Evolutionary conservation across 306 rosid species (phyloP).

Genomic region (Prunus padus): DNA sequence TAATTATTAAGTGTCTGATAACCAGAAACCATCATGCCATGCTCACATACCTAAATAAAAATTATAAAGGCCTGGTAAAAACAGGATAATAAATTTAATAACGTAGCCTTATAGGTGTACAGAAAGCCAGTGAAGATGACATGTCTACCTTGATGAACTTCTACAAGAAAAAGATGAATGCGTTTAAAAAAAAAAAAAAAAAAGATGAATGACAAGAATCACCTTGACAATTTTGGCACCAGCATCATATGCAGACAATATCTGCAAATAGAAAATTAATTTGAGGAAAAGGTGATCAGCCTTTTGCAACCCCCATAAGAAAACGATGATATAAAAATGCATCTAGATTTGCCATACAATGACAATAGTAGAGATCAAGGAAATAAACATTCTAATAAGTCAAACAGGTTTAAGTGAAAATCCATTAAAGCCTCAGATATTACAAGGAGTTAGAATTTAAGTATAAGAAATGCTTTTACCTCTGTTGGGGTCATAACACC

Average conservation of each 20-base stretch:
- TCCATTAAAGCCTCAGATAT: constrained; percentile 4
- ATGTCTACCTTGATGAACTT: neutral
- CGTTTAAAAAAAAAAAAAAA: too few species aligned
- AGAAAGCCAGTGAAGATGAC: constrained; percentile 5
- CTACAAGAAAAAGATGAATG: constrained; percentile 9
- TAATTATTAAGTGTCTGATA: neutral
- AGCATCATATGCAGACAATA: constrained; percentile 59
- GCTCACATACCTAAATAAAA: constrained; percentile 5
- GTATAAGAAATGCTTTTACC: constrained; percentile 47
- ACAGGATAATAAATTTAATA: neutral
- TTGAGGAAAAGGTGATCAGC: neutral
- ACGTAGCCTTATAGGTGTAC: neutral
- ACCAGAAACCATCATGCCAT: neutral
- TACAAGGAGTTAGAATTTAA: neutral
- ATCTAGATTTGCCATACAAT: neutral
- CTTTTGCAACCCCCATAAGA: constrained; percentile 11
- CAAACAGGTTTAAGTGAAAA: constrained; percentile 4
- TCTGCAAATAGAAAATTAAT: constrained; percentile 45
- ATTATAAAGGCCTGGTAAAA: neutral
- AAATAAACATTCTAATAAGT: constrained; percentile 11
- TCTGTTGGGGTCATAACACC: constrained; percentile 97
- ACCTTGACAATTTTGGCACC: constrained; percentile 91
- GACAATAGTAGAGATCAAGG: neutral
- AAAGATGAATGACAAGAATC: constrained; percentile 14
- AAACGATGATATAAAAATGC: constrained; percentile 8